Percentiles rank a stretch among this genome's conserved stretches.
phyloP scores from a whole-genome alignment of 2,329 filamentous ascomycete genomes.

The Aspergillus ochraceoroseus region DNA sequence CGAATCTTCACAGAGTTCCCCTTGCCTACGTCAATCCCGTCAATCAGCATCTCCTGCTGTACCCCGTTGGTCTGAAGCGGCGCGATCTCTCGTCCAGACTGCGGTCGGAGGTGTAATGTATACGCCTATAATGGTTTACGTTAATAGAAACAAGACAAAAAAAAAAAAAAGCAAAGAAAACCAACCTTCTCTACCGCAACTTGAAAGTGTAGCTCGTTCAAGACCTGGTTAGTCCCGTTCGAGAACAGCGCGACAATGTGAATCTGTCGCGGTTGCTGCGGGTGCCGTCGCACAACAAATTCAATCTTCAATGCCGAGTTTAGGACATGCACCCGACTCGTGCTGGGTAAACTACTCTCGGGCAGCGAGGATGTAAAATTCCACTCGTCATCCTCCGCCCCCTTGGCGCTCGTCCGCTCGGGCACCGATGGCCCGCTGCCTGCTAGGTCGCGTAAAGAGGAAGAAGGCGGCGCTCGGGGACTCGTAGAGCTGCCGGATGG shows the following conservation, averaged over 20 bases:
- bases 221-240: slow-evolving; percentile 66
- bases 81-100: slow-evolving; percentile 70
- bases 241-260: slow-evolving; percentile 74
- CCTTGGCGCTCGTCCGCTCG: slow-evolving; percentile 29
- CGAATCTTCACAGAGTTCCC: slow-evolving; percentile 81
- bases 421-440: slow-evolving; percentile 24
- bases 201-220: slow-evolving; percentile 82
- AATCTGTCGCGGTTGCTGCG: slow-evolving; percentile 54
- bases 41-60: slow-evolving; percentile 72
- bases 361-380: slow-evolving; percentile 85
- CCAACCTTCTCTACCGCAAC: slow-evolving; percentile 86
- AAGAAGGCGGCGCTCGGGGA: slow-evolving; percentile 21
- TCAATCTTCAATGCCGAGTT: slow-evolving; percentile 67
- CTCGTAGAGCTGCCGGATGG: slow-evolving; percentile 24
- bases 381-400: slow-evolving; percentile 80
- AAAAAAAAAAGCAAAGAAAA: not conserved
- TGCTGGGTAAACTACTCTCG: slow-evolving; percentile 52
- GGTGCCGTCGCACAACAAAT: slow-evolving; percentile 62
- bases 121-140: slow-evolving; percentile 65
- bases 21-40: slow-evolving; percentile 66
- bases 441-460: slow-evolving; percentile 34
- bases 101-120: slow-evolving; percentile 74
- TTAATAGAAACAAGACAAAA: not conserved
- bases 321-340: slow-evolving; percentile 63
- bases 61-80: slow-evolving; percentile 71